Conservation (phyloP, 495 filamentous ascomycete genomes). For the Penicillium egyptiacum region DNA sequence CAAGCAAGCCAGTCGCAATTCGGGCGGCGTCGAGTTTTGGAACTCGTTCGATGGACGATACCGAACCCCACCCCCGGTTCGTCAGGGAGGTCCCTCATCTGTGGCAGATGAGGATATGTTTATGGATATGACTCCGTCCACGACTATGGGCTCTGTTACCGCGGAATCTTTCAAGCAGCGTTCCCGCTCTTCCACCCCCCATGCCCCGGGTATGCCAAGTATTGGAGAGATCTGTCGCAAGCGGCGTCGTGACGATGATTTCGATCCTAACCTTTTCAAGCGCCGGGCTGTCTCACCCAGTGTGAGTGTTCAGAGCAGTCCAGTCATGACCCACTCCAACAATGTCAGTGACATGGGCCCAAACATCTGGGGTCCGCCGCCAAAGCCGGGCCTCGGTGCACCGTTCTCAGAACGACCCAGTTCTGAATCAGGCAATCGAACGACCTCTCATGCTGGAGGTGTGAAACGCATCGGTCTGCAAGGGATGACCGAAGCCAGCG, state of each 20-base stretch:
- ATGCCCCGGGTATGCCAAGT: conserved; percentile 40
- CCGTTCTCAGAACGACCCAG: conserved; percentile 52
- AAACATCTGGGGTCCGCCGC: conserved; percentile 65
- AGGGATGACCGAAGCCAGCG: conserved; percentile 93
- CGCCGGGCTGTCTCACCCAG: conserved; percentile 90
- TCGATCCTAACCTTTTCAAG: conserved; percentile 88
- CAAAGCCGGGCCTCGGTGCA: conserved; percentile 56
- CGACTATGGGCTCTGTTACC: conserved; percentile 36
- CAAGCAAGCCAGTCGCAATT: conserved; percentile 67
- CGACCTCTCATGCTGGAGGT: conserved; percentile 39
- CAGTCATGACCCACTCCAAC: conserved; percentile 78
- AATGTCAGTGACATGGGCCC: conserved; percentile 65
- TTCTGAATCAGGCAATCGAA: conserved; percentile 43
- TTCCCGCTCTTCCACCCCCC: conserved; percentile 54
- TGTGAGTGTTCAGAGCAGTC: conserved; percentile 86
- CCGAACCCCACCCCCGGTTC: conserved; percentile 63
- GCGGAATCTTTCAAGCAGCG: conserved; percentile 35
- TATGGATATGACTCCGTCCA: conserved; percentile 72
- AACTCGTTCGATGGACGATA: conserved; percentile 67
- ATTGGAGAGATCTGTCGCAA: conserved; percentile 75
- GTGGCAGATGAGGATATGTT: conserved; percentile 70
- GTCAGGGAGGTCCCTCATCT: conserved; percentile 55
- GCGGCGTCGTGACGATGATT: conserved; percentile 84
- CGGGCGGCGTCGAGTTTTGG: conserved; percentile 75
- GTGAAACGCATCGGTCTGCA: conserved; percentile 81